Conservation (phyloP, 495 filamentous ascomycete genomes). For the Neurospora sp. region DNA sequence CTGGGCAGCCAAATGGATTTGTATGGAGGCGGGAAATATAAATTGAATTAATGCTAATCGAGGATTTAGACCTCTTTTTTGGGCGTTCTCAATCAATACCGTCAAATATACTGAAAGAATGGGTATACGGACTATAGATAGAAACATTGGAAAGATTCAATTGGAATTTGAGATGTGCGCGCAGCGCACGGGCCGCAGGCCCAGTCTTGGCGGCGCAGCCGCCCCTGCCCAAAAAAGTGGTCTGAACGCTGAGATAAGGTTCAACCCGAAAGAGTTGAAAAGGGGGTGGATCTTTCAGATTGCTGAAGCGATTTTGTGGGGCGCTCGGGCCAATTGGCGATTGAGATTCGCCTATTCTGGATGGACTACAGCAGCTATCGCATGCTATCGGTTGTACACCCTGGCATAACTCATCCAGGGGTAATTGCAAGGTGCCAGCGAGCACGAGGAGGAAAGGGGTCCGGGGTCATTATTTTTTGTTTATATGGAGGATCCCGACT, state of each 20-base stretch:
- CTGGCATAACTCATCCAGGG: neutral
- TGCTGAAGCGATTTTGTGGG: neutral
- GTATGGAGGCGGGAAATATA: too few relatives aligned
- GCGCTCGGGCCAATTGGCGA: neutral
- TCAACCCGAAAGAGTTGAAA: neutral
- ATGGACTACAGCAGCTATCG: slow-evolving; percentile 1
- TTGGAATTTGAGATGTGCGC: too few relatives aligned
- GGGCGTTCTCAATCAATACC: too few relatives aligned
- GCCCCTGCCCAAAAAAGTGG: too few relatives aligned
- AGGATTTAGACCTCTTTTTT: too few relatives aligned
- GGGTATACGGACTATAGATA: too few relatives aligned
- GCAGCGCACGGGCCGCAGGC: too few relatives aligned
- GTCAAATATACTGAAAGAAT: too few relatives aligned
- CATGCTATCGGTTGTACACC: slow-evolving; percentile 1
- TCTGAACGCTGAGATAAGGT: neutral
- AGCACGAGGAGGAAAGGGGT: neutral
- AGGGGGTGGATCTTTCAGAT: neutral
- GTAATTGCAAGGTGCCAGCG: neutral
- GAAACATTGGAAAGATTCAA: too few relatives aligned
- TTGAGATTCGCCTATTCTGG: neutral
- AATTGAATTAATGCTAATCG: too few relatives aligned
- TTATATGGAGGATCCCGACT: neutral
- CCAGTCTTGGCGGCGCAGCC: too few relatives aligned
- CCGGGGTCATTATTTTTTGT: neutral
- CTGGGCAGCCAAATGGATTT: too few relatives aligned